Conservation (phyloP, 148 eudicot species). For the Vaccinium darrowii region DNA sequence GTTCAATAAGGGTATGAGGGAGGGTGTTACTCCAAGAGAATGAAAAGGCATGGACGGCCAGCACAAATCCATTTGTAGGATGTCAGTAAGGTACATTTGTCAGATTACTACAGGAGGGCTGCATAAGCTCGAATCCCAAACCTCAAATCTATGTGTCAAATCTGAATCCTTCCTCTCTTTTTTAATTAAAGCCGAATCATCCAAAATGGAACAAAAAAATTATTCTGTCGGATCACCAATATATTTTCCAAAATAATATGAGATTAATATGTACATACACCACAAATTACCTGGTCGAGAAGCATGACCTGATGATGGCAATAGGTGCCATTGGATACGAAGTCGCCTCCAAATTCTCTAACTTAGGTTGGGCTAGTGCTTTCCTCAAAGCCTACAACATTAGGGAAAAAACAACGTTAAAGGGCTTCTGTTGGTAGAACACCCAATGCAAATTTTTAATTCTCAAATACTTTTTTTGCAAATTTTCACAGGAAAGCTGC, state of each 20-base stretch:
- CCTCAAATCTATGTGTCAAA: not conserved
- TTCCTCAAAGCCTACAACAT: constrained; percentile 65
- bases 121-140: not conserved
- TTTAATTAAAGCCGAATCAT: not conserved
- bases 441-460: not conserved
- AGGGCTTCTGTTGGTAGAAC: not conserved
- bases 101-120: not conserved
- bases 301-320: constrained; percentile 74
- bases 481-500: not conserved
- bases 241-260: not conserved
- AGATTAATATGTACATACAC: not conserved
- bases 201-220: not conserved
- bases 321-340: constrained; percentile 87
- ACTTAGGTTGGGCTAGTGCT: constrained; percentile 45
- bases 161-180: not conserved
- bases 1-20: not conserved
- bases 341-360: constrained; percentile 33
- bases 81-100: not conserved
- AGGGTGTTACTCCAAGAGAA: not conserved
- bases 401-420: not conserved
- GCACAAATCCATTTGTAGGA: not conserved
- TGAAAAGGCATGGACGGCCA: not conserved
- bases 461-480: not conserved
- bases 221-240: not conserved
- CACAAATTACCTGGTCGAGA: constrained; percentile 71